Evolutionary conservation across 768 basidiomycete species (phyloP), one percentile per base, ranked within the genome.

Genomic region (Dentipellis sp.): DNA sequence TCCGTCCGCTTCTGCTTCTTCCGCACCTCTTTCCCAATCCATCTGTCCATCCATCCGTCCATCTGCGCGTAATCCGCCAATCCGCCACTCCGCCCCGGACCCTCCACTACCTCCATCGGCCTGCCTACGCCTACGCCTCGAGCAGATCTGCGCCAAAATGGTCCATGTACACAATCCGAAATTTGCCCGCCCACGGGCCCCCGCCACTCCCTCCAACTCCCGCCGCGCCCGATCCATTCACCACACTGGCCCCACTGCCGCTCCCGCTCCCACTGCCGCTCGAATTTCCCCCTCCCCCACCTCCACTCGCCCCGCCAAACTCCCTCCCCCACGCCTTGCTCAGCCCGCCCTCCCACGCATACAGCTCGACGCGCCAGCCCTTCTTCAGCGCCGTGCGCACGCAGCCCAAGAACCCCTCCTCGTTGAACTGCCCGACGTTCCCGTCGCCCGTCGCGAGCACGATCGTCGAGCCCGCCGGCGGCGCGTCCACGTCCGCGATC

Each of bases 391-490:
- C 94, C 11, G 85, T 83, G 56, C 89, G 74, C 11, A 94, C 91
- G 46, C 88, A 88, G 0, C 93, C 92, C 22, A 94, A 68, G 72
- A 97, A 98, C 6, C 94, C 94, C 64, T 93, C 88, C 58, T 91
- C 88, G 68, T 84, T 94, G 67, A 95, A 97, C 67, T 95, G 88
- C 5, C 90, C 88, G 10, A 88, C 85, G 64, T 91, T 91, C 21
- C 92, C 93, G 68, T 98, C 94, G 4, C 94, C 94, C 0, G 94
- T 97, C 0, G 91, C 94, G 45, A 97, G 80, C 47, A 97, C 86
- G 62, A 97, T 88, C 17, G 90, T 92, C 11, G 84, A 80, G 2
- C 82, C 80, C 10, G 72, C 64, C 0, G 83, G 83, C 2, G 81
- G 83, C 1, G 78, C 72, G 59, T 91, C 87, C 7, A 79, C 77